phyloP scores from a whole-genome alignment of 2,329 filamentous ascomycete species.

The Cephalotrichum gorgonifer region DNA sequence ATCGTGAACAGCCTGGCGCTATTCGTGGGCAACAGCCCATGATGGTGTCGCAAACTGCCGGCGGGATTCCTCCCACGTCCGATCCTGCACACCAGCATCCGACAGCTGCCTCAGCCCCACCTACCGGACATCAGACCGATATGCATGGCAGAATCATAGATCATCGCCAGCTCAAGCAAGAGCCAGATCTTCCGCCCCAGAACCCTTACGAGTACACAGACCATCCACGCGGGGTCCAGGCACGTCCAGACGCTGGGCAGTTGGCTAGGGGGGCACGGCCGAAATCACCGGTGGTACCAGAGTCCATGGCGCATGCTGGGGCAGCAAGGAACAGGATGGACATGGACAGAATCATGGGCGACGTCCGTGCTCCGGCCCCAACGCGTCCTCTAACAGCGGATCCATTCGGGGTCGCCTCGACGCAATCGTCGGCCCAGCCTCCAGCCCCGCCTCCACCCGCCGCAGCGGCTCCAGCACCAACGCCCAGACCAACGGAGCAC shows the following conservation, averaged over 20 bases:
- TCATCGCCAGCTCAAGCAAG: conserved; percentile 4
- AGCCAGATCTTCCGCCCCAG: neutral
- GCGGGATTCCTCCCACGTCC: neutral
- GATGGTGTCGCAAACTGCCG: neutral
- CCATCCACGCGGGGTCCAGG: neutral
- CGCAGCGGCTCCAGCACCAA: conserved; percentile 16
- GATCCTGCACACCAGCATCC: neutral
- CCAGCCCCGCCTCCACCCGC: neutral
- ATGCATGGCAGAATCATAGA: conserved; percentile 1
- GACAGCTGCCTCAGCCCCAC: neutral
- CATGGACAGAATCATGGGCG: neutral
- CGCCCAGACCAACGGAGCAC: conserved; percentile 34
- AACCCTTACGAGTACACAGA: conserved; percentile 1
- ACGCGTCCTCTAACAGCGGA: neutral
- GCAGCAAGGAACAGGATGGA: neutral
- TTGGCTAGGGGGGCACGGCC: neutral
- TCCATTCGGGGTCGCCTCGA: neutral
- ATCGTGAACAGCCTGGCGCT: neutral
- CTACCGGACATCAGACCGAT: neutral
- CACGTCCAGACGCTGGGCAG: neutral
- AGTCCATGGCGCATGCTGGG: neutral
- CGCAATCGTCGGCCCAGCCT: neutral
- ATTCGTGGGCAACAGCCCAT: neutral
- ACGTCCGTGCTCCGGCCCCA: neutral
- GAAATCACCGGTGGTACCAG: neutral